Evolutionary conservation across 1,139 yeast genomes (phyloP).

Genomic region (Yueomyces sp.): DNA sequence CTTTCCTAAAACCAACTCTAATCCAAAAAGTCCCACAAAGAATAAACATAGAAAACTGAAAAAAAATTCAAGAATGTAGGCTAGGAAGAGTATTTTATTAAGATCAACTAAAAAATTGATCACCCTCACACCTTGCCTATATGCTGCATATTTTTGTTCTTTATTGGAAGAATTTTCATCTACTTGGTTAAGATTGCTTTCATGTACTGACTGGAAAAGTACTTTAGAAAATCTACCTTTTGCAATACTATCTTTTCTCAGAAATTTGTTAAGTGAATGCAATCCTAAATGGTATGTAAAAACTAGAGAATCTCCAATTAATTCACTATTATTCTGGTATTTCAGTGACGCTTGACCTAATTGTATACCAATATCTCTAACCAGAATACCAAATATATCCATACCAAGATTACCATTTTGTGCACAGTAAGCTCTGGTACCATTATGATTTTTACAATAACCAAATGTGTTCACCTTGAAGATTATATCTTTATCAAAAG

Average conservation of each 20-base stretch:
- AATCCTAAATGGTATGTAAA: constrained; percentile 12
- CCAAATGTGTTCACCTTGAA: constrained; percentile 19
- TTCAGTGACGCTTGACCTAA: constrained; percentile 13
- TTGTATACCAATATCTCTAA: constrained; percentile 21
- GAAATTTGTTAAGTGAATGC: constrained; percentile 7
- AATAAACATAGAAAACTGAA: neutral
- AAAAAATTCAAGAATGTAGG: no score
- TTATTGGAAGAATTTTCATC: no score
- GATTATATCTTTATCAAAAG: constrained; percentile 12
- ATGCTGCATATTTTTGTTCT: neutral
- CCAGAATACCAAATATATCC: constrained; percentile 16
- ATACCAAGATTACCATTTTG: constrained; percentile 13
- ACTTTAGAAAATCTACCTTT: neutral
- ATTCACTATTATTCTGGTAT: constrained; percentile 9
- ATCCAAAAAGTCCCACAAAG: neutral
- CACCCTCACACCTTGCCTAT: neutral
- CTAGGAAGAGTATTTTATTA: neutral
- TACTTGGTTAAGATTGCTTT: no score
- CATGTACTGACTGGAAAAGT: neutral
- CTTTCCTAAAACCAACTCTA: neutral
- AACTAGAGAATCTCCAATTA: constrained; percentile 17
- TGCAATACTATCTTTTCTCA: constrained; percentile 5
- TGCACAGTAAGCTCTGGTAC: constrained; percentile 12
- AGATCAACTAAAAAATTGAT: neutral
- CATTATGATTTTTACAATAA: constrained; percentile 14